Evolutionary conservation across 2,329 filamentous ascomycete genomes (phyloP), one percentile per base, ranked within the genome.

Genomic region (Aspergillus phoenicis): DNA sequence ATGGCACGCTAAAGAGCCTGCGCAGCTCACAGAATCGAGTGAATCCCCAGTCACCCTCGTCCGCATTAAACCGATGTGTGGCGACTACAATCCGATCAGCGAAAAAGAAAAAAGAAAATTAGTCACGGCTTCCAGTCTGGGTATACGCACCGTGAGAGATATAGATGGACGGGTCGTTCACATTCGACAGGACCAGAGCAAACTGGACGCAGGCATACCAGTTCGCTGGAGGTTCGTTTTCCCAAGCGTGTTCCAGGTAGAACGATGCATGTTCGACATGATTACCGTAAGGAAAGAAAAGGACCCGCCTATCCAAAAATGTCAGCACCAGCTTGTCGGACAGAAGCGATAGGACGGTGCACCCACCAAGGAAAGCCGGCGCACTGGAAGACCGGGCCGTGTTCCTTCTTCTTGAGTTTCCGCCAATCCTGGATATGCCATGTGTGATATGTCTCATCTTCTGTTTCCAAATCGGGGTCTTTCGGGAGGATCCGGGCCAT

Each of bases 121-220:
- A 43, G 30, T 11, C n/a, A 39, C 49, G 15, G 20, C 56, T 51
- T 51, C 70, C 24, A 13, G 10, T 20, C 26, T 20, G 24, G 41
- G 20, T 22, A 20, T 54, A 57, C 63, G 82, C 85, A 81, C 92
- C 88, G 70, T 97, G 90, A 54, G 84, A 84, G 41, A 85, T 78
- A 75, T 90, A 92, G 69, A 97, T 85, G 64, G 87, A 88, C n/a
- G 95, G 94, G 70, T 97, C 92, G 72, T 94, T 91, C 49, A 90
- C 89, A 76, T 98, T 99, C 89, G 91, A 97, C 58, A 99, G 82
- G 4, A 98, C 94, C 52, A 99, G 83, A 61, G 91, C 89, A 77
- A 99, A 99, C 74, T 98, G 95, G 48, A 96, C 92, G 73, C 95
- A 99, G 70, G 92, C 94, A 77, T 93, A 95, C 92, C 94, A 99